Percentiles rank a stretch among this genome's conserved stretches.
Evolutionary conservation across 2,329 filamentous ascomycete genomes (phyloP).

Genomic region (Diaporthe batatas): DNA sequence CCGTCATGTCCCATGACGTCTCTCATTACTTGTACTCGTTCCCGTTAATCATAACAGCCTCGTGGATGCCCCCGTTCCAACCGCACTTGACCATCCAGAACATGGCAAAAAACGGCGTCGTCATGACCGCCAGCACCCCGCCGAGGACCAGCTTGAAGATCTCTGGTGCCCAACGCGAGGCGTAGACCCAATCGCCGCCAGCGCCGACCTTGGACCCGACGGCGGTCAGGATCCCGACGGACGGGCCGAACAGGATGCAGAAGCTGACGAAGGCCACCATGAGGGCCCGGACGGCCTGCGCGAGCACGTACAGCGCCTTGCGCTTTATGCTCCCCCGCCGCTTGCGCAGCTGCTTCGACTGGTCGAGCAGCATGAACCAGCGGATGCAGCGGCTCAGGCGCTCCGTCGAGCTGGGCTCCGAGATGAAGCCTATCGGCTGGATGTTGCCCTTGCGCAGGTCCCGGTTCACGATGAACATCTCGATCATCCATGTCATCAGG

Average conservation of each 20-base stretch:
- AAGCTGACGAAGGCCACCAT: conserved; percentile 56
- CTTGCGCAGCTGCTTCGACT: conserved; percentile 45
- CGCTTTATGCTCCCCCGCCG: conserved; percentile 47
- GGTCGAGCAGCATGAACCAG: conserved; percentile 61
- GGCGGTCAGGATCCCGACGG: conserved; percentile 58
- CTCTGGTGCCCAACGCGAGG: conserved; percentile 59
- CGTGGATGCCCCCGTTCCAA: conserved; percentile 51
- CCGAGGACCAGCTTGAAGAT: conserved; percentile 65
- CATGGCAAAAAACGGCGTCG: conserved; percentile 61
- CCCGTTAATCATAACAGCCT: conserved; percentile 47
- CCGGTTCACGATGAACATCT: conserved; percentile 60
- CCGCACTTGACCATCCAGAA: conserved; percentile 66
- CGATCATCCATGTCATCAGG: conserved; percentile 65
- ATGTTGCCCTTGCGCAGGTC: conserved; percentile 61
- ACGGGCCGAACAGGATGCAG: conserved; percentile 58
- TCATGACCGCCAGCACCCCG: conserved; percentile 59
- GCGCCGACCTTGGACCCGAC: conserved; percentile 51
- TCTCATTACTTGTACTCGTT: conserved; percentile 42
- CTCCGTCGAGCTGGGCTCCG: conserved; percentile 49
- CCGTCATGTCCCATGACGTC: neutral
- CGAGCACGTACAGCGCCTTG: conserved; percentile 52
- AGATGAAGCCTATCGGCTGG: conserved; percentile 61
- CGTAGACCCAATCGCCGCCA: conserved; percentile 60
- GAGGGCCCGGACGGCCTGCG: conserved; percentile 54
- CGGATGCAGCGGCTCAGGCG: conserved; percentile 48